Conservation (phyloP, 2,329 filamentous ascomycete species). For the Coniochaeta ligniaria region DNA sequence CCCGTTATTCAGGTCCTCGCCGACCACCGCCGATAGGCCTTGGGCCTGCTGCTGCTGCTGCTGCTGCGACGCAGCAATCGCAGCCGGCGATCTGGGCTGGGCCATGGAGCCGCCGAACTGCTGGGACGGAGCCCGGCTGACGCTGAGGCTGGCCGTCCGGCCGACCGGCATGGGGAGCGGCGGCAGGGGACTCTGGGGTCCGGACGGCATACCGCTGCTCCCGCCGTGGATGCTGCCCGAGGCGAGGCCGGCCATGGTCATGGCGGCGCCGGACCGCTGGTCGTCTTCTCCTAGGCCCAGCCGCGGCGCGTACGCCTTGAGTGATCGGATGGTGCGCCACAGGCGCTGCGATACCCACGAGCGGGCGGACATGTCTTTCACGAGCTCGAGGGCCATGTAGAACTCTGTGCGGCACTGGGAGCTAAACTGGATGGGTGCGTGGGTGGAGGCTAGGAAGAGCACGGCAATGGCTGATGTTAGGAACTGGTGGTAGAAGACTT, state of each 20-base stretch:
- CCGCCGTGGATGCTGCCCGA: slow-evolving; percentile 22
- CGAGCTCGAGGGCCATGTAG: slow-evolving; percentile 68
- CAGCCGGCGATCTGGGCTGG: slow-evolving; percentile 1
- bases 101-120: background rate
- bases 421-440: slow-evolving; percentile 67
- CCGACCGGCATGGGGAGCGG: background rate
- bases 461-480: slow-evolving; percentile 68
- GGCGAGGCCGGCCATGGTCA: slow-evolving; percentile 50
- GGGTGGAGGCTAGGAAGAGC: slow-evolving; percentile 68
- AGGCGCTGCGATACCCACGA: slow-evolving; percentile 66
- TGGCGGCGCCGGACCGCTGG: slow-evolving; percentile 41
- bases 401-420: slow-evolving; percentile 65
- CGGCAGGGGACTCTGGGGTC: slow-evolving; percentile 2
- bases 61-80: slow-evolving; percentile 17
- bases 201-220: slow-evolving; percentile 6
- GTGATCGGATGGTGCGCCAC: slow-evolving; percentile 63
- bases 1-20: slow-evolving; percentile 29
- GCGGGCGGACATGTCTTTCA: slow-evolving; percentile 64
- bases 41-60: slow-evolving; percentile 10
- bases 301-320: slow-evolving; percentile 65
- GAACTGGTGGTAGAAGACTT: slow-evolving; percentile 77
- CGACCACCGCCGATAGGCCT: slow-evolving; percentile 2
- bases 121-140: slow-evolving; percentile 9
- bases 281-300: slow-evolving; percentile 54
- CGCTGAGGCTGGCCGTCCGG: slow-evolving; percentile 13